A percentile compares a stretch with the other conserved stretches of the same genome.
Conservation (phyloP, 2,329 filamentous ascomycete genomes). For the Leptographium radiaticola region DNA sequence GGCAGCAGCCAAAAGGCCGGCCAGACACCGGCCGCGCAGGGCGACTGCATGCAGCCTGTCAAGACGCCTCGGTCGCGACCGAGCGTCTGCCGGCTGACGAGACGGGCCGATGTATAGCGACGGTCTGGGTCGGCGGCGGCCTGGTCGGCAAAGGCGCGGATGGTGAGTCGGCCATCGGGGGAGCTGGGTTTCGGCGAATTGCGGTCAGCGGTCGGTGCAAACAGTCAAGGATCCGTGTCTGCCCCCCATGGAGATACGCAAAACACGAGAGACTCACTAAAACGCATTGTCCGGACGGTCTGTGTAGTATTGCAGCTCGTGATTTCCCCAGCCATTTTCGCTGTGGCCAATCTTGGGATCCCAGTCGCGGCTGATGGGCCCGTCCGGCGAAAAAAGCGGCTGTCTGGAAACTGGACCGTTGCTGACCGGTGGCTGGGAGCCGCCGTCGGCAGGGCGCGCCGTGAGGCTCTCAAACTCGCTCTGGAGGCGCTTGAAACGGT, state of each 20-base stretch:
- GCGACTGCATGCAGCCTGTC: conserved; percentile 1
- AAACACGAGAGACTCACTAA: background rate
- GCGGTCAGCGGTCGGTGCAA: background rate
- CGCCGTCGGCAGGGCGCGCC: background rate
- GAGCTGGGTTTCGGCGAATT: background rate
- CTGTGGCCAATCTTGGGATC: conserved; percentile 4
- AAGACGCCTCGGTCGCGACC: conserved; percentile 6
- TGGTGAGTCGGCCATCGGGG: conserved; percentile 1
- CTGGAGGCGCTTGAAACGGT: conserved; percentile 3
- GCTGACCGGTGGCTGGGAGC: background rate
- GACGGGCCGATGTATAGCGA: conserved; percentile 5
- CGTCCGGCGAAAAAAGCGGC: background rate
- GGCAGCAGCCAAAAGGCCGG: conserved; percentile 7
- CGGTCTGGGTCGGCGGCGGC: background rate
- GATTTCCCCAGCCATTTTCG: conserved; percentile 6
- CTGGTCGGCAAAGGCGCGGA: conserved; percentile 3
- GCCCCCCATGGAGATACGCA: too few relatives aligned
- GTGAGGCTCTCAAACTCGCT: background rate
- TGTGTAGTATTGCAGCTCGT: conserved; percentile 5
- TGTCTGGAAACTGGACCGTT: background rate
- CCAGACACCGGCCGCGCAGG: conserved; percentile 6
- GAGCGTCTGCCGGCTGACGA: conserved; percentile 6
- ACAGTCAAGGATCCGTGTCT: background rate
- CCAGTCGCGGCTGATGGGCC: conserved; percentile 3
- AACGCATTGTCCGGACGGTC: conserved; percentile 2